phyloP scores from a whole-genome alignment of 106 monocot genomes.

The Dioscorea zingiberensis region DNA sequence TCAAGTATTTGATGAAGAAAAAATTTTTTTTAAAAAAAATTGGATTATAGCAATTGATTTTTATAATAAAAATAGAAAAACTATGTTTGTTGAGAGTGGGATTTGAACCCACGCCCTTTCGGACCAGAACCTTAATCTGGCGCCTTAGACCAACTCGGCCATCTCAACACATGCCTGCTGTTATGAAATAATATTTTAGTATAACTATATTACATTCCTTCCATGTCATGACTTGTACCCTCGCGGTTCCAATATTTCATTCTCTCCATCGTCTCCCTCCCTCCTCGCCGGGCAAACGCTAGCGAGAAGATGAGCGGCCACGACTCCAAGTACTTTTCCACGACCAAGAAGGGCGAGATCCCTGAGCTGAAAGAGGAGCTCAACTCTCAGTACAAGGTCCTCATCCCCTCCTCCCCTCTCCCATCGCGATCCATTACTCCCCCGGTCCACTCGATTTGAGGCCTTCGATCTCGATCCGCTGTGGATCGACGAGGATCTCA shows the following conservation, averaged over 20 bases:
- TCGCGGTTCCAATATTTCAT: too few relatives aligned
- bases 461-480: not conserved
- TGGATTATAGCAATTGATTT: too few relatives aligned
- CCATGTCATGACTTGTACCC: too few relatives aligned
- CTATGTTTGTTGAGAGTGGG: conserved; percentile 61
- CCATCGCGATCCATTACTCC: too few relatives aligned
- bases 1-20: too few relatives aligned
- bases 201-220: too few relatives aligned
- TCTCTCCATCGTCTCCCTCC: too few relatives aligned
- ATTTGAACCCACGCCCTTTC: conserved; percentile 65
- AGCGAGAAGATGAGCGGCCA: conserved; percentile 79
- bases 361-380: conserved; percentile 99
- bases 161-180: too few relatives aligned
- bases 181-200: too few relatives aligned
- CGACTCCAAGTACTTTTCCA: conserved; percentile 99
- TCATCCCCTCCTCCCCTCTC: not conserved
- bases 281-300: not conserved
- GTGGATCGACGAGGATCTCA: conserved; percentile 1
- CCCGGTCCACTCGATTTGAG: not conserved
- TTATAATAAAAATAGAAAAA: too few relatives aligned
- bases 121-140: conserved; percentile 55
- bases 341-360: conserved; percentile 99
- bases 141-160: conserved; percentile 67
- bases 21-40: too few relatives aligned
- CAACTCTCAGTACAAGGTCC: conserved; percentile 98